Percentiles rank a stretch among this genome's conserved stretches.
Conservation (phyloP, 2,329 filamentous ascomycete genomes). For the Pezizomycotina sp. region DNA sequence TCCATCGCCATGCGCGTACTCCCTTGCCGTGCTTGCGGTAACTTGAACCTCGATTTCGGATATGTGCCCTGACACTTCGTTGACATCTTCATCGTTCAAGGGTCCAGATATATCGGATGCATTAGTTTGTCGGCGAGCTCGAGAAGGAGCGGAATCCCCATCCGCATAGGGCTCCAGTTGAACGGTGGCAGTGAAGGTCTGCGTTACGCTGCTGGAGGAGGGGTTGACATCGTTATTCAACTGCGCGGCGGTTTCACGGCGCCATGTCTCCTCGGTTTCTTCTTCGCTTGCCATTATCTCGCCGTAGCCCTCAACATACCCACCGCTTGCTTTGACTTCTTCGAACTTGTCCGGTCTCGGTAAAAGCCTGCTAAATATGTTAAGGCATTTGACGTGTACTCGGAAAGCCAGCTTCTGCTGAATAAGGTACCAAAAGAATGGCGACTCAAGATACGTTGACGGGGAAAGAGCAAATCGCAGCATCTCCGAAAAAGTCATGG, state of each 20-base stretch:
- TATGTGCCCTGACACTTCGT: constrained; percentile 16
- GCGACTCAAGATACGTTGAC: constrained; percentile 16
- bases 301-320: constrained; percentile 12
- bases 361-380: constrained; percentile 15
- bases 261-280: neutral
- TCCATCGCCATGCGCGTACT: too few species aligned
- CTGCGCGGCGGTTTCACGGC: too few species aligned
- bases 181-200: constrained; percentile 17
- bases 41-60: constrained; percentile 19
- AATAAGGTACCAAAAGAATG: constrained; percentile 16
- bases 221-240: too few species aligned
- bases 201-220: constrained; percentile 10
- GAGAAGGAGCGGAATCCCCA: constrained; percentile 10
- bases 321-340: constrained; percentile 10
- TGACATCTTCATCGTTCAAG: constrained; percentile 8
- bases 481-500: constrained; percentile 15
- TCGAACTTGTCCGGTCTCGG: constrained; percentile 17
- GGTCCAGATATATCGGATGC: constrained; percentile 15
- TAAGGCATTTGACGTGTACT: constrained; percentile 15
- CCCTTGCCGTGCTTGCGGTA: too few species aligned
- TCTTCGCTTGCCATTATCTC: constrained; percentile 12
- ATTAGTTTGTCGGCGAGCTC: constrained; percentile 5
- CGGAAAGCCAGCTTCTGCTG: constrained; percentile 18
- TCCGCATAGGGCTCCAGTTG: too few species aligned
- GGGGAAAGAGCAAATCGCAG: constrained; percentile 17